Evolutionary conservation across 2,329 filamentous ascomycete genomes (phyloP).

Genomic region (Neofusicoccum sp.): DNA sequence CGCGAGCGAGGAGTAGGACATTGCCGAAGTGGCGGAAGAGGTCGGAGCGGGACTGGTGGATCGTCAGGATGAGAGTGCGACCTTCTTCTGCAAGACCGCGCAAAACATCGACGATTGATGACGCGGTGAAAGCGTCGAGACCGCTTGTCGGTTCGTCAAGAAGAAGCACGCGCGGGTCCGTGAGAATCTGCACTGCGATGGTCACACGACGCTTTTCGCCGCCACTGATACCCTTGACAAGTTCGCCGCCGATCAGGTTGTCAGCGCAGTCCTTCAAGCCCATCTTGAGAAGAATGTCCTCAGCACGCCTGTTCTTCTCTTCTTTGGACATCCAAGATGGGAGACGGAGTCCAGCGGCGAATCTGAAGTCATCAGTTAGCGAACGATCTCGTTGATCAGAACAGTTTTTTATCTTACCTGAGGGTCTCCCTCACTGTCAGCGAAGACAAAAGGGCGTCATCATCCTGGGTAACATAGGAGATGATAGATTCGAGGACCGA

Average conservation of each 20-base stretch:
- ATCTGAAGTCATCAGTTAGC: constrained; percentile 20
- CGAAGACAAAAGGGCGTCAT: constrained; percentile 71
- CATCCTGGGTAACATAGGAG: constrained; percentile 76
- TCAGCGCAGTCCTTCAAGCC: constrained; percentile 76
- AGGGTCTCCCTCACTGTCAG: constrained; percentile 75
- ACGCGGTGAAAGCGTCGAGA: constrained; percentile 74
- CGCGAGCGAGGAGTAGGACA: constrained; percentile 67
- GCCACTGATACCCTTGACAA: constrained; percentile 75
- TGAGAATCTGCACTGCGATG: constrained; percentile 75
- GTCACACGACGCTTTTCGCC: constrained; percentile 76
- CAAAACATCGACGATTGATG: constrained; percentile 73
- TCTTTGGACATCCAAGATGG: constrained; percentile 67
- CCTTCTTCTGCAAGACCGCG: constrained; percentile 69
- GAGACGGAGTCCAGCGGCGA: constrained; percentile 66
- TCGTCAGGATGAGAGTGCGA: constrained; percentile 71
- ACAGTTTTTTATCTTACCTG: constrained; percentile 21
- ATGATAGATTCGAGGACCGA: constrained; percentile 69
- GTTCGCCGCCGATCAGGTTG: constrained; percentile 68
- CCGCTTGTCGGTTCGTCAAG: constrained; percentile 77
- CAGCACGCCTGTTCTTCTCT: constrained; percentile 66
- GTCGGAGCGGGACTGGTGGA: constrained; percentile 74
- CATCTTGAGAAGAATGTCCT: constrained; percentile 71
- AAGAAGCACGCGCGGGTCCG: constrained; percentile 68
- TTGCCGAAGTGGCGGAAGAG: constrained; percentile 71
- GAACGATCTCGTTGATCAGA: too few species aligned